Evolutionary conservation across 1,139 yeast genomes (phyloP).

Genomic region (Magnusiomyces suaveolens): DNA sequence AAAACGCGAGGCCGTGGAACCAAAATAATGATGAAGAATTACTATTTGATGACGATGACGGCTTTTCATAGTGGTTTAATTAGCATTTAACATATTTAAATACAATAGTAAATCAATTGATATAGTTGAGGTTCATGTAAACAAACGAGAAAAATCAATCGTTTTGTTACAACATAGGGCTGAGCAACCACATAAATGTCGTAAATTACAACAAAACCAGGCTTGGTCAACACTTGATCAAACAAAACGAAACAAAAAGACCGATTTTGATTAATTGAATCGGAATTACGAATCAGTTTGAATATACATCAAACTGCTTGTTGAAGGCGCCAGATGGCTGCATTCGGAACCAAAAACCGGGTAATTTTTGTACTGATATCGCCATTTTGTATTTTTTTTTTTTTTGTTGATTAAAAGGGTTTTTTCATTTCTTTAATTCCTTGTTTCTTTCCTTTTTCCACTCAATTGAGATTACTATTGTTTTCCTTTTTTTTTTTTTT

Average conservation of each 20-base stretch:
- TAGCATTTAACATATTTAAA: too few relatives aligned
- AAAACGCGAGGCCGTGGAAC: neutral
- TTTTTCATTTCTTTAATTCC: too few relatives aligned
- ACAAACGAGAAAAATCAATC: neutral
- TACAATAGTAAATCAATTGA: too few relatives aligned
- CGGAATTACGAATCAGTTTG: too few relatives aligned
- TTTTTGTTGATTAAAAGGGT: too few relatives aligned
- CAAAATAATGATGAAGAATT: neutral
- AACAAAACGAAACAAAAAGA: neutral
- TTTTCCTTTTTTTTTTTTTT: neutral
- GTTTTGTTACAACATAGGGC: neutral
- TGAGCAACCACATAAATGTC: neutral
- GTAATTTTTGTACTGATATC: neutral
- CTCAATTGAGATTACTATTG: neutral
- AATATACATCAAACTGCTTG: too few relatives aligned
- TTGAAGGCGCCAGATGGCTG: too few relatives aligned
- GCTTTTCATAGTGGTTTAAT: neutral
- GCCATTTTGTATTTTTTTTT: neutral
- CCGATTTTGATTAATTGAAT: too few relatives aligned
- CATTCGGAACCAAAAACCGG: neutral
- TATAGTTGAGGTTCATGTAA: too few relatives aligned
- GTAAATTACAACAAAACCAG: neutral
- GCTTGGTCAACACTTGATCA: too few relatives aligned
- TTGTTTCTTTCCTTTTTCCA: neutral
- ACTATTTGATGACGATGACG: neutral